Percentiles rank a stretch among this genome's conserved stretches.
Conservation (phyloP, 805 yeast species). For the Ogataea nonfermentans region DNA sequence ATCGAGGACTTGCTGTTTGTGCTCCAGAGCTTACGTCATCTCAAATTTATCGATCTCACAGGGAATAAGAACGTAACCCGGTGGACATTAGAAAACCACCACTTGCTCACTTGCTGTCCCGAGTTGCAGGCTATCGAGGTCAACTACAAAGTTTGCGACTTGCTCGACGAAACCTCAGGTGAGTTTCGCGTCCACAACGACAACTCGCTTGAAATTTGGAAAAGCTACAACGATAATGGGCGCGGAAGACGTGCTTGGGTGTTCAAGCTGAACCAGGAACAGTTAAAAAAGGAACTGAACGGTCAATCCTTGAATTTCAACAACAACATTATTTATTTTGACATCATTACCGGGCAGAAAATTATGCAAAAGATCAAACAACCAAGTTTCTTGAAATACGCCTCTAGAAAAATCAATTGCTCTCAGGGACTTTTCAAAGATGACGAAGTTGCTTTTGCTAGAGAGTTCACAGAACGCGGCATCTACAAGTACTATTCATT, state of each 20-base stretch:
- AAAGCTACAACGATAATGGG: constrained; percentile 45
- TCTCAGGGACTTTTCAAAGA: constrained; percentile 48
- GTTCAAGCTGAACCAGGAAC: constrained; percentile 41
- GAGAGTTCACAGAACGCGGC: constrained; percentile 48
- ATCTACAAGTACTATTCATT: constrained; percentile 57
- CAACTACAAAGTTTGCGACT: constrained; percentile 53
- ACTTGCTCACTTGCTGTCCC: constrained; percentile 43
- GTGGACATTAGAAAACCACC: constrained; percentile 55
- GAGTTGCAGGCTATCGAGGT: constrained; percentile 66
- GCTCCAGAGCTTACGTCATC: constrained; percentile 33
- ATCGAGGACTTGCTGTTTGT: constrained; percentile 39
- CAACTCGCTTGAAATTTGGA: constrained; percentile 40
- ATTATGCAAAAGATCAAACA: constrained; percentile 44
- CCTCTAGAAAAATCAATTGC: constrained; percentile 52
- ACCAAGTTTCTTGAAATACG: constrained; percentile 52
- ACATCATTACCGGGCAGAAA: constrained; percentile 62
- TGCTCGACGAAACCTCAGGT: constrained; percentile 38
- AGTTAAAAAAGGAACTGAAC: constrained; percentile 22
- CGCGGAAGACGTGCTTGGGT: constrained; percentile 85
- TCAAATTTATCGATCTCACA: constrained; percentile 64
- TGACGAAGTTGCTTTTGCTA: constrained; percentile 48
- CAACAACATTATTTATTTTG: constrained; percentile 51
- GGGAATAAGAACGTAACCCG: constrained; percentile 58
- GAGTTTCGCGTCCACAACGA: constrained; percentile 28
- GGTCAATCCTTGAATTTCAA: constrained; percentile 29